phyloP scores from a whole-genome alignment of 768 basidiomycete species.

The Macrolepiota dolichaula region DNA sequence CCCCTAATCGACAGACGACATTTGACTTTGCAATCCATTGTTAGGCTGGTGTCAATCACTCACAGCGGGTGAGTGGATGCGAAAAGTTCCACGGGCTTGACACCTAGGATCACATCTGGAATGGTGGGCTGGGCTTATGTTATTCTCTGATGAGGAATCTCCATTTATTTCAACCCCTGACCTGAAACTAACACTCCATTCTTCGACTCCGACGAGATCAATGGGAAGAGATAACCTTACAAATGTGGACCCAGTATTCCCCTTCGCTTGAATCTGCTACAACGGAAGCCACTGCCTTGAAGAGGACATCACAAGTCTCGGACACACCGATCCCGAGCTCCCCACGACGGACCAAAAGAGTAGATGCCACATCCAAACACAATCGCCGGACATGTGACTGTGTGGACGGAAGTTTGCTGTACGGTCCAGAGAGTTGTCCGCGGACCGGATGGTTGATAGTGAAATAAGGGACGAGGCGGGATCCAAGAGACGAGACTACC shows the following conservation, averaged over 20 bases:
- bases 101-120: too few relatives aligned
- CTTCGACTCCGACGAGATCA: constrained; percentile 12
- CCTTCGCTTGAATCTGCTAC: constrained; percentile 34
- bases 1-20: too few relatives aligned
- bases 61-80: too few relatives aligned
- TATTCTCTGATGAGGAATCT: too few relatives aligned
- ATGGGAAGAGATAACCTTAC: constrained; percentile 6
- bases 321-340: not conserved
- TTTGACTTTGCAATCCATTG: too few relatives aligned
- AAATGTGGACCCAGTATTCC: constrained; percentile 36
- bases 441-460: constrained; percentile 69
- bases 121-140: too few relatives aligned
- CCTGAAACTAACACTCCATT: not conserved
- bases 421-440: constrained; percentile 77
- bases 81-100: too few relatives aligned
- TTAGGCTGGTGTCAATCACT: too few relatives aligned
- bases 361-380: constrained; percentile 59
- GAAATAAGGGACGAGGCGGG: constrained; percentile 79
- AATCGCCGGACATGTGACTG: constrained; percentile 26
- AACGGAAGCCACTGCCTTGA: constrained; percentile 30
- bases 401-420: constrained; percentile 51
- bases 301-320: constrained; percentile 16
- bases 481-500: constrained; percentile 41
- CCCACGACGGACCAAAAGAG: constrained; percentile 21
- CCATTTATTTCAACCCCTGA: too few relatives aligned